Evolutionary conservation across 2,329 filamentous ascomycete genomes (phyloP).

Genomic region (Ophiocordyceps sinensis): DNA sequence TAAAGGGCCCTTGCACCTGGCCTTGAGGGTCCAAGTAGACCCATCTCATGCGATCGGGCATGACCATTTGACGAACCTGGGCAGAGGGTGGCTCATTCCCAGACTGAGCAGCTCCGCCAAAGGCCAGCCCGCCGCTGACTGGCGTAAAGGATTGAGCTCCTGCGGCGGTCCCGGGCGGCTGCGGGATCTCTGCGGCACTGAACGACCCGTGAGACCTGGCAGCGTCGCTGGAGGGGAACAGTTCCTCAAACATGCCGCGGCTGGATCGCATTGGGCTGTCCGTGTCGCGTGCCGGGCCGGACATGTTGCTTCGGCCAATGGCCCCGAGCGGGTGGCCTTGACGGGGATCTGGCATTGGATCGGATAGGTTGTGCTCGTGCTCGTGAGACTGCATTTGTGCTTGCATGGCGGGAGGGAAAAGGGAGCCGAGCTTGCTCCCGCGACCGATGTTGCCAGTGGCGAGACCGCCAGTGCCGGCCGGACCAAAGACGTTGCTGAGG

Average conservation of each 20-base stretch:
- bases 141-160: slow-evolving; percentile 21
- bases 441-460: slow-evolving; percentile 55
- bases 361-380: slow-evolving; percentile 44
- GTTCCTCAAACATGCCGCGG: slow-evolving; percentile 41
- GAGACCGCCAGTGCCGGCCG: slow-evolving; percentile 37
- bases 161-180: slow-evolving; percentile 17
- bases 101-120: slow-evolving; percentile 18
- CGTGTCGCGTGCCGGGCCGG: slow-evolving; percentile 36
- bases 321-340: slow-evolving; percentile 49
- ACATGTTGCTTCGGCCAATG: slow-evolving; percentile 49
- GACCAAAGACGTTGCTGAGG: slow-evolving; percentile 55
- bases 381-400: slow-evolving; percentile 72
- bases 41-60: slow-evolving; percentile 98
- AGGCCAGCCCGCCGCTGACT: slow-evolving; percentile 18
- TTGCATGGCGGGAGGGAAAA: slow-evolving; percentile 84
- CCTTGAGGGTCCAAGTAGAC: slow-evolving; percentile 93
- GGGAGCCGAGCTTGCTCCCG: slow-evolving; percentile 67
- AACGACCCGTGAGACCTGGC: slow-evolving; percentile 20
- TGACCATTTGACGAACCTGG: slow-evolving; percentile 84
- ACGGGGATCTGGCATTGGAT: slow-evolving; percentile 44
- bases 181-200: slow-evolving; percentile 21
- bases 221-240: slow-evolving; percentile 27
- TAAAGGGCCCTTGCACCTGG: slow-evolving; percentile 85
- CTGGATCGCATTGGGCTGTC: slow-evolving; percentile 43
- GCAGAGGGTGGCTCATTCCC: slow-evolving; percentile 39